phyloP scores from a whole-genome alignment of 208 protist species.

The Trypanosoma scelopori region DNA sequence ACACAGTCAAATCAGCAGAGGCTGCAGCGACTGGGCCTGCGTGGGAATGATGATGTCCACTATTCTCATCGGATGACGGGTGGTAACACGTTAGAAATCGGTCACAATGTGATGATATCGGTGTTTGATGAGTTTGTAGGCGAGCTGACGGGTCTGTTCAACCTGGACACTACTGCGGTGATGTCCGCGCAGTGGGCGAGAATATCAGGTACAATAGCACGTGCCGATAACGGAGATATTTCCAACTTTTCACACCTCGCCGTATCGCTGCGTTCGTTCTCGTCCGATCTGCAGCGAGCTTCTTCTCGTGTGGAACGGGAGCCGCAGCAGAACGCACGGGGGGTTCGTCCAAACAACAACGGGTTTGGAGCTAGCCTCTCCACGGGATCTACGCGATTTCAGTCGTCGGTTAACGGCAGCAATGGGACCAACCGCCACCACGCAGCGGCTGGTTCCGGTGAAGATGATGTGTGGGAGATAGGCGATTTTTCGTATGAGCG shows the following conservation, averaged over 20 bases:
- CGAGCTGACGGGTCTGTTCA: not conserved
- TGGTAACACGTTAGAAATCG: not conserved
- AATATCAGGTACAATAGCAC: no score
- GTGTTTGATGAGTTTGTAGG: not conserved
- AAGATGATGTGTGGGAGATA: conserved; percentile 31
- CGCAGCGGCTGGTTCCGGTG: not conserved
- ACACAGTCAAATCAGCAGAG: not conserved
- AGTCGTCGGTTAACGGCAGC: no score
- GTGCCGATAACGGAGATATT: no score
- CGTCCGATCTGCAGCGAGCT: no score
- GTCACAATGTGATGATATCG: not conserved
- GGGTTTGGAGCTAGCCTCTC: conserved; percentile 16
- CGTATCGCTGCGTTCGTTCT: no score
- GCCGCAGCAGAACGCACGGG: not conserved
- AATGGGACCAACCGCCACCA: no score
- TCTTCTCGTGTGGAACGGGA: not conserved
- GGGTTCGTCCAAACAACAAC: not conserved
- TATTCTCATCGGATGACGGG: not conserved
- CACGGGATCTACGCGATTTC: not conserved
- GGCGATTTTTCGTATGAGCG: conserved; percentile 43
- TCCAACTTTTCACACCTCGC: no score
- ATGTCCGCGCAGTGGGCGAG: no score
- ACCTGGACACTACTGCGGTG: not conserved
- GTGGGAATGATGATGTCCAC: not conserved
- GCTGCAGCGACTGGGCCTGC: not conserved